Evolutionary conservation across 495 filamentous ascomycete species (phyloP).

Genomic region (Neurospora sp.): DNA sequence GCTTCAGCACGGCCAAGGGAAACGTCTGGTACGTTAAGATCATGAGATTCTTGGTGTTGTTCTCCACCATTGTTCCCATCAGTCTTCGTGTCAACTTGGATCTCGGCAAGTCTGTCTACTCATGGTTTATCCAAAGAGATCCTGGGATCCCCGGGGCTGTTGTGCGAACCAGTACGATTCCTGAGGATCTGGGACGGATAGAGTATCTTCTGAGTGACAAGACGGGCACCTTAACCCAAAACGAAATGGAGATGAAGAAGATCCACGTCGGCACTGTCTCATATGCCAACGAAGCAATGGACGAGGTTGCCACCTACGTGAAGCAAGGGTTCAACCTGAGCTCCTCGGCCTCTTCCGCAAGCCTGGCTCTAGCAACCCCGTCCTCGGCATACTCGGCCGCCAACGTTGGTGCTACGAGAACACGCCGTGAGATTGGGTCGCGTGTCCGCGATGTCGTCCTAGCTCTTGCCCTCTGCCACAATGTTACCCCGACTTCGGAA

Average conservation of each 20-base stretch:
- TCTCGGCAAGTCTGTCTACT: conserved; percentile 93
- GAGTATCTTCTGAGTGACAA: conserved; percentile 97
- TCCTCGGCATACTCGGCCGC: conserved; percentile 55
- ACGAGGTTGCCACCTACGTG: conserved; percentile 82
- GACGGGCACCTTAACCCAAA: conserved; percentile 93
- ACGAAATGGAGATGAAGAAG: conserved; percentile 98
- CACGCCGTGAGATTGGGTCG: conserved; percentile 83
- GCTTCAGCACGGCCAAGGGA: conserved; percentile 55
- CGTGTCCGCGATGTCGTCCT: conserved; percentile 85
- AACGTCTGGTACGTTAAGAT: conserved; percentile 87
- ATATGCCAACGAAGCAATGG: conserved; percentile 97
- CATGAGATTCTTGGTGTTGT: conserved; percentile 93
- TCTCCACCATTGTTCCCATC: conserved; percentile 97
- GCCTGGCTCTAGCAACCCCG: conserved; percentile 54
- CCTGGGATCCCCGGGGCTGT: conserved; percentile 82
- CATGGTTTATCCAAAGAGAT: conserved; percentile 89
- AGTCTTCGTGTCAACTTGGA: conserved; percentile 93
- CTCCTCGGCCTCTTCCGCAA: conserved; percentile 19
- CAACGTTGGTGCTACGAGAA: conserved; percentile 58
- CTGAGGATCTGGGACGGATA: conserved; percentile 89
- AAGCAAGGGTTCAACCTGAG: conserved; percentile 63
- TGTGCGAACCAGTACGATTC: conserved; percentile 93
- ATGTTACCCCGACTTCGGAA: conserved; percentile 78
- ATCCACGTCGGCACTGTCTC: conserved; percentile 97
- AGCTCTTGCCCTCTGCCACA: conserved; percentile 90